Conservation (phyloP, 2,329 filamentous ascomycete genomes). For the Colletotrichum abscissum region DNA sequence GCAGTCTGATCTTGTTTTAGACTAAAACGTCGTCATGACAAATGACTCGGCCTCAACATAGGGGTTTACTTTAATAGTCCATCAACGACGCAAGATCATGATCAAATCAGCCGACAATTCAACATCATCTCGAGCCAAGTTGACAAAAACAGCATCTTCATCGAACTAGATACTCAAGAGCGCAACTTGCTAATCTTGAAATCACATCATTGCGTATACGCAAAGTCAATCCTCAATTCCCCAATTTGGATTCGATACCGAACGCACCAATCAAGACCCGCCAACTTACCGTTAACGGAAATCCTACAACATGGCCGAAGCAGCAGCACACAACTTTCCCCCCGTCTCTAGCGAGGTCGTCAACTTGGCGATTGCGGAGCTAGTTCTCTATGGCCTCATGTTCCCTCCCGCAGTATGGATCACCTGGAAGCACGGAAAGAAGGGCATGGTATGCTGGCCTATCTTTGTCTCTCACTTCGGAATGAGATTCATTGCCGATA, state of each 20-base stretch:
- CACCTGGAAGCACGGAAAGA: slow-evolving; percentile 43
- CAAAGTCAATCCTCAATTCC: neutral
- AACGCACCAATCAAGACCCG: neutral
- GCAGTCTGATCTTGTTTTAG: slow-evolving; percentile 16
- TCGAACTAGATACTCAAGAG: neutral
- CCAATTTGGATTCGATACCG: neutral
- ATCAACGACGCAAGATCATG: neutral
- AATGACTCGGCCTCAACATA: slow-evolving; percentile 17
- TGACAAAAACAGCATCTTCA: neutral
- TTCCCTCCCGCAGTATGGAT: slow-evolving; percentile 38
- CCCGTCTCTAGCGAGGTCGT: slow-evolving; percentile 23
- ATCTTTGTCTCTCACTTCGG: slow-evolving; percentile 41
- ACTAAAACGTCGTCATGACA: slow-evolving; percentile 8
- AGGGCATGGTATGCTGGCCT: slow-evolving; percentile 45
- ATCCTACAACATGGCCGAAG: slow-evolving; percentile 3
- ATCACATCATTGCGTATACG: neutral
- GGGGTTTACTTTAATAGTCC: slow-evolving; percentile 9
- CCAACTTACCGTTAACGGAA: too few species aligned
- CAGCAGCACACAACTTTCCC: slow-evolving; percentile 8
- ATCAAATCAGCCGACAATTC: neutral
- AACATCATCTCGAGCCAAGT: neutral
- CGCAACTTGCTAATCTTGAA: neutral
- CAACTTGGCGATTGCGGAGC: slow-evolving; percentile 37
- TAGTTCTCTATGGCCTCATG: slow-evolving; percentile 38
- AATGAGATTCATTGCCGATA: slow-evolving; percentile 40